Percentiles rank a stretch among this genome's conserved stretches.
Conservation (phyloP, 2,329 filamentous ascomycete genomes). For the Exophiala bonariae region DNA sequence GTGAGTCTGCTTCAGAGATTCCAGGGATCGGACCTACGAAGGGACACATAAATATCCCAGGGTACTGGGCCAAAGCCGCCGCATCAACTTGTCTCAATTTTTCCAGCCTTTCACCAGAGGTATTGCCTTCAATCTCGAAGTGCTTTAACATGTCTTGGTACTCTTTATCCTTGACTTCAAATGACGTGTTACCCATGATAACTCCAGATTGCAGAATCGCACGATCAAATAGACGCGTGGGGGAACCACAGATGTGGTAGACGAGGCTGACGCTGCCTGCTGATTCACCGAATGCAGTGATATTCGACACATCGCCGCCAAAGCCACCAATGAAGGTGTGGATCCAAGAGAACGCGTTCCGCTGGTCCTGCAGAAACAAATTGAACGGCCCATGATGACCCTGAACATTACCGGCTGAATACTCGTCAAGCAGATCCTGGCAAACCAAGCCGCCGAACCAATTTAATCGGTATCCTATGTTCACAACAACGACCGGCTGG, state of each 20-base stretch:
- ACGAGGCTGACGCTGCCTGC: conserved; percentile 39
- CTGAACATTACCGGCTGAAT: neutral
- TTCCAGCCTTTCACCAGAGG: conserved; percentile 40
- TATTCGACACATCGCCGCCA: conserved; percentile 40
- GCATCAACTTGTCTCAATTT: conserved; percentile 13
- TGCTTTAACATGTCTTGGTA: conserved; percentile 35
- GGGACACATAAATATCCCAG: conserved; percentile 6
- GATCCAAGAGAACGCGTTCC: conserved; percentile 40
- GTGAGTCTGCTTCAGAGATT: conserved; percentile 2
- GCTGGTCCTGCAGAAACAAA: conserved; percentile 44
- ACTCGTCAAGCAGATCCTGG: conserved; percentile 19
- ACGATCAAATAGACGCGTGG: conserved; percentile 5
- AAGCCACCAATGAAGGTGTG: conserved; percentile 41
- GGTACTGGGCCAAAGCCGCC: conserved; percentile 7
- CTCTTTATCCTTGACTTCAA: conserved; percentile 42
- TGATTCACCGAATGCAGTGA: conserved; percentile 47
- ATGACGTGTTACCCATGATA: conserved; percentile 26
- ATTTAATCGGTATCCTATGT: conserved; percentile 32
- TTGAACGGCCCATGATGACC: conserved; percentile 34
- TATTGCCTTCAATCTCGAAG: conserved; percentile 8
- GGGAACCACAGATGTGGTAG: conserved; percentile 15
- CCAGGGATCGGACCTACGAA: conserved; percentile 8
- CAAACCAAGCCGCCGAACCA: conserved; percentile 36
- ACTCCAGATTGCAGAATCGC: conserved; percentile 15
- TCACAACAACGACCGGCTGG: conserved; percentile 31